Conservation (phyloP, 768 basidiomycete genomes). For the Suillus variegatus region DNA sequence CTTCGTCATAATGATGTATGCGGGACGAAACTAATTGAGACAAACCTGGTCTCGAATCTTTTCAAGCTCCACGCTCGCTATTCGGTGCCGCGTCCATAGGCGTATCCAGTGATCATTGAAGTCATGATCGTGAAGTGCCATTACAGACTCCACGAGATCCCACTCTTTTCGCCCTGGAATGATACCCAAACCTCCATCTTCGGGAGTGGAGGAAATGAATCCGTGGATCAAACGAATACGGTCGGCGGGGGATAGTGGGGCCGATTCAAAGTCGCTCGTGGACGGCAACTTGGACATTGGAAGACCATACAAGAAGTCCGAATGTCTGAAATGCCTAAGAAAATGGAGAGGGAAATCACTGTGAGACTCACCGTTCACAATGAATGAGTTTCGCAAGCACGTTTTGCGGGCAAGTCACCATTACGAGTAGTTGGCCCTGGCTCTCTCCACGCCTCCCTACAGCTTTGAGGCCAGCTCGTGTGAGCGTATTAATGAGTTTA, state of each 20-base stretch:
- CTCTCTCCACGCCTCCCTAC: slow-evolving; percentile 78
- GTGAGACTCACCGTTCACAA: slow-evolving; percentile 65
- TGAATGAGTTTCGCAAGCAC: slow-evolving; percentile 66
- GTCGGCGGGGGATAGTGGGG: slow-evolving; percentile 63
- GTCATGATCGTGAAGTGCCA: slow-evolving; percentile 80
- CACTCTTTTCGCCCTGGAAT: slow-evolving; percentile 71
- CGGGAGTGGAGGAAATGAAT: slow-evolving; percentile 65
- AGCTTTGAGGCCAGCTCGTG: slow-evolving; percentile 62
- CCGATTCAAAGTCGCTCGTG: slow-evolving; percentile 42
- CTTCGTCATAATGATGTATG: not conserved
- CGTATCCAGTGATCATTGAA: slow-evolving; percentile 83
- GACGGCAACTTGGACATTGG: slow-evolving; percentile 52
- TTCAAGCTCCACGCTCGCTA: slow-evolving; percentile 65
- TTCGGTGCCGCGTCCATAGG: slow-evolving; percentile 67
- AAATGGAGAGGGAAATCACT: not conserved
- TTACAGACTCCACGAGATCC: slow-evolving; percentile 79
- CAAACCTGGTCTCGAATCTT: slow-evolving; percentile 71
- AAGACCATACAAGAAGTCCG: slow-evolving; percentile 76
- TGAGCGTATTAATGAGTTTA: slow-evolving; percentile 61
- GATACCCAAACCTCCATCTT: slow-evolving; percentile 87
- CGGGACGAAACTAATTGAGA: slow-evolving; percentile 2
- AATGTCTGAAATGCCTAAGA: slow-evolving; percentile 45
- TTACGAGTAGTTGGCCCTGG: slow-evolving; percentile 72
- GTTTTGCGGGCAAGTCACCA: slow-evolving; percentile 68
- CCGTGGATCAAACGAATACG: slow-evolving; percentile 77